These are phyloP conservation scores for Bryoglossum gracile DNA, from an alignment of 495 filamentous ascomycete species.

Conservation along the genomic window DNA sequence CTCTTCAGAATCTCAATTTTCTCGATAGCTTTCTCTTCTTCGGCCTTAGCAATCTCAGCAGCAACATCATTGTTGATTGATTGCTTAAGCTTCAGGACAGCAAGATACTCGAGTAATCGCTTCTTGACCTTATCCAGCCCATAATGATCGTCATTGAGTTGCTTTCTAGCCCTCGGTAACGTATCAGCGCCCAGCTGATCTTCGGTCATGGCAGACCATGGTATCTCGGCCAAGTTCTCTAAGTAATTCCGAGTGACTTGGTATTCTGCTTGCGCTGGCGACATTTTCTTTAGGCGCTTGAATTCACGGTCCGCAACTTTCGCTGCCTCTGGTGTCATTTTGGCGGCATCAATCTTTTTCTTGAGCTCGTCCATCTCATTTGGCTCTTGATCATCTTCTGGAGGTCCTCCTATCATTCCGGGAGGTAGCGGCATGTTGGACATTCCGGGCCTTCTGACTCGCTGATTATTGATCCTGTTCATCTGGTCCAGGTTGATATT, in stretches of 20 bases:
- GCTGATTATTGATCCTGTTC: conserved; percentile 45
- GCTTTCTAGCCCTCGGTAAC: conserved; percentile 70
- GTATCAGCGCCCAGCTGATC: conserved; percentile 83
- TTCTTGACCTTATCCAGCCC: conserved; percentile 98
- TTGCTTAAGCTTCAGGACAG: conserved; percentile 90
- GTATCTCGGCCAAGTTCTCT: conserved; percentile 90
- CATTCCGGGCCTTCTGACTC: conserved; percentile 45
- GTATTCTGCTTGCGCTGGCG: conserved; percentile 89
- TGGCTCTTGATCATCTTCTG: conserved; percentile 59
- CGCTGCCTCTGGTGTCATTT: conserved; percentile 57
- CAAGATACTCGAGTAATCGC: conserved; percentile 88
- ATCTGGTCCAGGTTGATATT: conserved; percentile 45
- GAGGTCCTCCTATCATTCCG: conserved; percentile 32
- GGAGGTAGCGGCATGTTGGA: conserved; percentile 39
- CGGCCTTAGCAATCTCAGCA: conserved; percentile 59
- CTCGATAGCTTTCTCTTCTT: conserved; percentile 45
- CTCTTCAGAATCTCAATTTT: conserved; percentile 64
- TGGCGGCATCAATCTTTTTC: conserved; percentile 75
- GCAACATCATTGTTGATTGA: conserved; percentile 75
- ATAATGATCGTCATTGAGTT: conserved; percentile 94
- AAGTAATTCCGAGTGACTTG: conserved; percentile 91
- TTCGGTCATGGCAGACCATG: conserved; percentile 81
- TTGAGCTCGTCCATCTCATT: conserved; percentile 90
- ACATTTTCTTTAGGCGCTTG: conserved; percentile 87
- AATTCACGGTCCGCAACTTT: conserved; percentile 88